These are phyloP conservation scores for Gracilaria caudata DNA, from an alignment of 23 red algal species.

Conservation along the genomic window DNA sequence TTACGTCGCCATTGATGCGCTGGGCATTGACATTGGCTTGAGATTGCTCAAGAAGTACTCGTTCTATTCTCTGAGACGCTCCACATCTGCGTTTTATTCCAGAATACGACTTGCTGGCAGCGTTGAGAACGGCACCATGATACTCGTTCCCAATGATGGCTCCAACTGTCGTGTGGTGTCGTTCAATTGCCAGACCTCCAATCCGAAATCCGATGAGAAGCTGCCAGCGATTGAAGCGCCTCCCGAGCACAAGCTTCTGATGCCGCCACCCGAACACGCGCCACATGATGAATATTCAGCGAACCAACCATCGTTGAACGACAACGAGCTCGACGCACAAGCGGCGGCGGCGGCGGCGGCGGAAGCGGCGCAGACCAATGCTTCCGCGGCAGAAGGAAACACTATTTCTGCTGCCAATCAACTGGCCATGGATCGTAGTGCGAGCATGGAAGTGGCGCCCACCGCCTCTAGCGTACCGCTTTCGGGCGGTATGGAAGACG, in stretches of 20 bases:
- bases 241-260: not conserved
- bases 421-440: conserved; percentile 1
- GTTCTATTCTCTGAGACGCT: conserved; percentile 56
- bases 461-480: not conserved
- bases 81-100: conserved; percentile 51
- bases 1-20: conserved; percentile 39
- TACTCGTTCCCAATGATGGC: conserved; percentile 74
- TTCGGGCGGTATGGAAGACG: not conserved
- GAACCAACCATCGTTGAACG: not conserved
- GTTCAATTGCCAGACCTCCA: conserved; percentile 46
- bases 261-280: not conserved
- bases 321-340: not conserved
- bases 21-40: conserved; percentile 32
- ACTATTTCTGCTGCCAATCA: not conserved
- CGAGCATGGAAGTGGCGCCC: not conserved
- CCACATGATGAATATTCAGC: not conserved
- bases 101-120: conserved; percentile 60
- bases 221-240: conserved; percentile 3
- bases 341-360: not conserved
- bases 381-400: not conserved
- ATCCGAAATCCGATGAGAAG: conserved; percentile 3
- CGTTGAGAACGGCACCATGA: conserved; percentile 57
- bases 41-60: conserved; percentile 64
- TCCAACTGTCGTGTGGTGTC: conserved; percentile 42
- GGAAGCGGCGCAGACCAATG: not conserved